Conservation (phyloP, 2,329 filamentous ascomycete species). For the Triangularia verruculosa region DNA sequence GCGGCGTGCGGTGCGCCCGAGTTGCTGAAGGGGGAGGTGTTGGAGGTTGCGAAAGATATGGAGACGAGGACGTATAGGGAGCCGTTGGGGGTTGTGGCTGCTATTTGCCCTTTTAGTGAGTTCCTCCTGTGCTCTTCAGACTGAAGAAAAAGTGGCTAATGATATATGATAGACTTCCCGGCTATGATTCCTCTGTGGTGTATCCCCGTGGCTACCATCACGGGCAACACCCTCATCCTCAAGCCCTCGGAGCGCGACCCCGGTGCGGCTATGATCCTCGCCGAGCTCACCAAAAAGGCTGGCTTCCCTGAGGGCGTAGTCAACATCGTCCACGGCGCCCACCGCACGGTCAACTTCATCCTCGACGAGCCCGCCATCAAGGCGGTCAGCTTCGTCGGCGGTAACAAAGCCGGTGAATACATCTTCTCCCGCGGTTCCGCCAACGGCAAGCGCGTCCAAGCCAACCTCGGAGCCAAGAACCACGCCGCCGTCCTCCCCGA, state of each 20-base stretch:
- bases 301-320: conserved; percentile 80
- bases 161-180: conserved; percentile 65
- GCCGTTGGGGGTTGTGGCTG: conserved; percentile 75
- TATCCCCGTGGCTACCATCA: conserved; percentile 79
- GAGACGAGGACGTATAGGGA: conserved; percentile 81
- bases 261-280: conserved; percentile 80
- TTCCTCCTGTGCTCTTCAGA: conserved; percentile 18
- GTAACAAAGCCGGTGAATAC: conserved; percentile 86
- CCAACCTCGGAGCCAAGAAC: conserved; percentile 86
- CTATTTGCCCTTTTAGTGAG: conserved; percentile 84
- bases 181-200: conserved; percentile 94
- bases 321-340: conserved; percentile 78
- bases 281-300: conserved; percentile 74
- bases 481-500: conserved; percentile 81
- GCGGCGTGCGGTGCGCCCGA: conserved; percentile 77
- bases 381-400: conserved; percentile 81
- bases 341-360: conserved; percentile 81
- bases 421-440: conserved; percentile 76
- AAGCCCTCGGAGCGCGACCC: conserved; percentile 87
- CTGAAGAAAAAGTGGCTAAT: conserved; percentile 4
- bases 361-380: conserved; percentile 82
- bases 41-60: conserved; percentile 88
- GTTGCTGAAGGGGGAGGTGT: conserved; percentile 76
- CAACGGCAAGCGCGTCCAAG: conserved; percentile 85
- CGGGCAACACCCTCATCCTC: conserved; percentile 78